These are phyloP conservation scores for Acanthamoeba castellanii DNA, from an alignment of 208 protist species.

Conservation along the genomic window DNA sequence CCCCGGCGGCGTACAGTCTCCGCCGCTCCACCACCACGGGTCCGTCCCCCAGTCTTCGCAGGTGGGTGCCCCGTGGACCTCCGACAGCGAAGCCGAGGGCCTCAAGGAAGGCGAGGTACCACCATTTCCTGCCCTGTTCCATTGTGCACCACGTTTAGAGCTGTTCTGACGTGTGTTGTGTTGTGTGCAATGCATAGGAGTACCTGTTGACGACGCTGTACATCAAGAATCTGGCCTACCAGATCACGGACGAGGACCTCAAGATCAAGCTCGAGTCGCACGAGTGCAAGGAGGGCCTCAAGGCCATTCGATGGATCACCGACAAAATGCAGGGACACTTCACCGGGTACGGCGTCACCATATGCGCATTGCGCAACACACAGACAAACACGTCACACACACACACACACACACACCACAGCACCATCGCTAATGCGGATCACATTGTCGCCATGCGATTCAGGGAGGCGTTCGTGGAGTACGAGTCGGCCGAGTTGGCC, in stretches of 20 bases:
- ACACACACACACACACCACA: too few species aligned
- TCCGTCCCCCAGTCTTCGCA: not conserved
- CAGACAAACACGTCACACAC: too few species aligned
- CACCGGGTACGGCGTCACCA: slow-evolving; percentile 22
- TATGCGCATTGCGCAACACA: too few species aligned
- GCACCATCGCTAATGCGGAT: too few species aligned
- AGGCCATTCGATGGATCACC: not conserved
- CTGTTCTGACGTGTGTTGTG: not conserved
- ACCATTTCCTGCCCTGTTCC: too few species aligned
- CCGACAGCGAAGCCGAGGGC: not conserved
- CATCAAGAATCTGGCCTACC: slow-evolving; percentile 10
- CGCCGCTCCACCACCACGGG: too few species aligned
- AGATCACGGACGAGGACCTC: not conserved
- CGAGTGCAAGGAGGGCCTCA: not conserved
- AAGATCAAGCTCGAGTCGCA: not conserved
- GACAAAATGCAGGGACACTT: slow-evolving; percentile 7
- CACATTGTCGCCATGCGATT: not conserved
- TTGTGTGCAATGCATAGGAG: not conserved
- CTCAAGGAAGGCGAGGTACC: not conserved
- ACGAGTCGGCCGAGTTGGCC: not conserved
- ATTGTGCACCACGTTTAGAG: not conserved
- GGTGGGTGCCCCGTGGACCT: not conserved
- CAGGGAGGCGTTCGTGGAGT: slow-evolving; percentile 1
- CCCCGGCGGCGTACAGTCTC: too few species aligned
- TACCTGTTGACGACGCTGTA: slow-evolving; percentile 1